These are phyloP conservation scores for Cylindrodendrum hubeiense DNA, from an alignment of 2,329 filamentous ascomycete species.

Conservation along the genomic window DNA sequence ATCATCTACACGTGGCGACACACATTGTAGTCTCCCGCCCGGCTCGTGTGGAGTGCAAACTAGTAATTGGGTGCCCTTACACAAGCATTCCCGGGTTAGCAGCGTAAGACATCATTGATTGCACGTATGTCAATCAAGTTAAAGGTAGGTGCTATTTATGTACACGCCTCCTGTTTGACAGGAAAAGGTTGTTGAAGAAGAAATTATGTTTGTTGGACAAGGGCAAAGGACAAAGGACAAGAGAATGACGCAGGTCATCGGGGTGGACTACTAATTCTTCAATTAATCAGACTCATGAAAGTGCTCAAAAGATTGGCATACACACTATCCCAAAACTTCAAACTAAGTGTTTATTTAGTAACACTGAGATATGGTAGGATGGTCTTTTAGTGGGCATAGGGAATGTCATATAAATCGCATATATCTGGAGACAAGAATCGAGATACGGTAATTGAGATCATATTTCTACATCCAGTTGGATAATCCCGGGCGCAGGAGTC, in stretches of 20 bases:
- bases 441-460: too few species aligned
- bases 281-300: too few species aligned
- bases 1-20: not conserved
- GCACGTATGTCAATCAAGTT: not conserved
- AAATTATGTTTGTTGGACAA: not conserved
- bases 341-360: too few species aligned
- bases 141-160: too few species aligned
- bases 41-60: not conserved
- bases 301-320: too few species aligned
- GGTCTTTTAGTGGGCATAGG: too few species aligned
- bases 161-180: not conserved
- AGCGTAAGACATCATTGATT: not conserved
- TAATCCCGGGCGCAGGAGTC: too few species aligned
- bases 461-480: too few species aligned
- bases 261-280: not conserved
- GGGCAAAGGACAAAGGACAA: not conserved
- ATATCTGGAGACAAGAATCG: too few species aligned
- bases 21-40: not conserved
- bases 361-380: too few species aligned
- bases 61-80: not conserved
- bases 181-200: not conserved
- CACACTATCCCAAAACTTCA: too few species aligned
- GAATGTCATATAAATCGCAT: too few species aligned
- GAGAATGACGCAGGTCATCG: not conserved
- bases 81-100: not conserved